phyloP scores from a whole-genome alignment of 2,329 filamentous ascomycete species.

The Sporothrix mexicana region DNA sequence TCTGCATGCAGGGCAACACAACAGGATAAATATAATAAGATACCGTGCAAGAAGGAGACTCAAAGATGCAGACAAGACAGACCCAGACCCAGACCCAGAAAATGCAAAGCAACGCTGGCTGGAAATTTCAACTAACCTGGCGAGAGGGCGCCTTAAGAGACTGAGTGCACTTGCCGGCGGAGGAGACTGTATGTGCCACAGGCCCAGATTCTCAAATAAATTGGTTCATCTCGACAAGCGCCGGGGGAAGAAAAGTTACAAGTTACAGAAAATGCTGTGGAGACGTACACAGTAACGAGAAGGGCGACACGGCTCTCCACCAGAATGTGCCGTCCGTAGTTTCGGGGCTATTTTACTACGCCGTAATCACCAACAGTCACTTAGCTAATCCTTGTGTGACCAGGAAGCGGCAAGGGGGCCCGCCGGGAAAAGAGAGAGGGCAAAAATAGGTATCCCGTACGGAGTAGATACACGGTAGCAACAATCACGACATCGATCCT shows the following conservation, averaged over 20 bases:
- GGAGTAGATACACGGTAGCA: not conserved
- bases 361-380: not conserved
- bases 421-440: not conserved
- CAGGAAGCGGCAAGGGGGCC: not conserved
- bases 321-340: not conserved
- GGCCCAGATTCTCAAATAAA: not conserved
- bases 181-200: not conserved
- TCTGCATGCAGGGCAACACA: slow-evolving; percentile 6
- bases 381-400: not conserved
- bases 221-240: slow-evolving; percentile 22
- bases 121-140: not conserved
- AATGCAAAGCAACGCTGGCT: not conserved
- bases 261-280: not conserved
- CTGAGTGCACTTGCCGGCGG: not conserved
- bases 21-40: not conserved
- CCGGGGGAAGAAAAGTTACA: not conserved
- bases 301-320: not conserved
- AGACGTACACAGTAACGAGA: not conserved
- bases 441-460: not conserved
- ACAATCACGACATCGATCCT: not conserved
- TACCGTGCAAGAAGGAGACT: not conserved
- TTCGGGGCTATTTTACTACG: slow-evolving; percentile 1
- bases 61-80: not conserved
- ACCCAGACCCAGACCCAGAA: not conserved
- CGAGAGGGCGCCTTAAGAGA: not conserved